phyloP scores from a whole-genome alignment of 2,329 filamentous ascomycete species.

The Cladosporium sp. region DNA sequence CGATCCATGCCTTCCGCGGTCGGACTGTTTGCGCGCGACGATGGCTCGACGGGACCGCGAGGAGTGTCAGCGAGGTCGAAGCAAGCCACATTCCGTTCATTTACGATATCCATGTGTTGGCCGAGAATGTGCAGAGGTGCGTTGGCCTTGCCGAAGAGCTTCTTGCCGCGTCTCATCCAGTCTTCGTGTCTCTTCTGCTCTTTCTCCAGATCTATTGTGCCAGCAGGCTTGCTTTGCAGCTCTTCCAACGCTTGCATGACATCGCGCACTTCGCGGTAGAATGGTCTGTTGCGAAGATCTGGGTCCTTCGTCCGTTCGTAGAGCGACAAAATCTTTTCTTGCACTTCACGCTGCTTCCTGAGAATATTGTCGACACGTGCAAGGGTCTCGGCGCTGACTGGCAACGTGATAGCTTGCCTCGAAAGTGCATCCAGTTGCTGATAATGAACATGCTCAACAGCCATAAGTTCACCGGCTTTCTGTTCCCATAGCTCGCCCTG shows the following conservation, averaged over 20 bases:
- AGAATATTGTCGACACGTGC: constrained; percentile 83
- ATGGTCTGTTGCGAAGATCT: constrained; percentile 75
- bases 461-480: constrained; percentile 88
- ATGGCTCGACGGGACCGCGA: constrained; percentile 83
- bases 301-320: constrained; percentile 71
- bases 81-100: constrained; percentile 83
- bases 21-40: constrained; percentile 74
- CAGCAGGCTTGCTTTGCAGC: constrained; percentile 85
- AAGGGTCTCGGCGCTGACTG: constrained; percentile 77
- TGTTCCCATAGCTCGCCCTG: constrained; percentile 85
- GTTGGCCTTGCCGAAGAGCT: constrained; percentile 96
- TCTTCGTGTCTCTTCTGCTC: constrained; percentile 94
- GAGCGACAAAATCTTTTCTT: constrained; percentile 78
- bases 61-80: constrained; percentile 90
- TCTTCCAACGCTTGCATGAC: constrained; percentile 83
- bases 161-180: constrained; percentile 98
- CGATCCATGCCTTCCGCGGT: constrained; percentile 36
- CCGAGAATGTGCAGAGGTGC: constrained; percentile 93
- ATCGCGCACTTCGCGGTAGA: constrained; percentile 84
- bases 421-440: constrained; percentile 90
- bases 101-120: constrained; percentile 87
- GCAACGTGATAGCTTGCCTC: constrained; percentile 72
- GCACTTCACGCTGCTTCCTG: constrained; percentile 91
- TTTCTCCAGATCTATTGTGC: constrained; percentile 87
- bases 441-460: constrained; percentile 88